phyloP scores from a whole-genome alignment of 2,329 filamentous ascomycete genomes.

The Sphaerulina musiva region DNA sequence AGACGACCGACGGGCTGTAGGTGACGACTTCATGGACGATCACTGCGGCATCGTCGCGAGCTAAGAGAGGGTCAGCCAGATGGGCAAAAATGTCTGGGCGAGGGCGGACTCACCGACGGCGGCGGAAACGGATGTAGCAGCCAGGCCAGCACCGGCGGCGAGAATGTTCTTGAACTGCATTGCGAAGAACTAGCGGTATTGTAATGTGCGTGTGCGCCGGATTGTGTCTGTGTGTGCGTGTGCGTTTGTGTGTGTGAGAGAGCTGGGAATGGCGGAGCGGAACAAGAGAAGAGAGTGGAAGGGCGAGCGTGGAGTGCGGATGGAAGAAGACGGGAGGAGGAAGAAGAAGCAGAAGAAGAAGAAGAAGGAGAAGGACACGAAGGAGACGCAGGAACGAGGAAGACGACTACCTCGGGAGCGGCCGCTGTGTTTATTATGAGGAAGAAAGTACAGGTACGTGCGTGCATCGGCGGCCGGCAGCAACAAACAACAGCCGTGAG shows the following conservation, averaged over 20 bases:
- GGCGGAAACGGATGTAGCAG: background rate
- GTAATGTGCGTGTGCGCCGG: background rate
- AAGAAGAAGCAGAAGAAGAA: too few relatives aligned
- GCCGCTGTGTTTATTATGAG: too few relatives aligned
- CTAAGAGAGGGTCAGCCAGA: background rate
- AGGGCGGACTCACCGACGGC: background rate
- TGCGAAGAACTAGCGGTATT: background rate
- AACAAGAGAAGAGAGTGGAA: background rate
- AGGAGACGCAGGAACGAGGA: too few relatives aligned
- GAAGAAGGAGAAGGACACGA: too few relatives aligned
- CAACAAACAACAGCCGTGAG: too few relatives aligned
- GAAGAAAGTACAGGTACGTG: too few relatives aligned
- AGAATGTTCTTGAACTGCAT: background rate
- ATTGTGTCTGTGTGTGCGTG: background rate
- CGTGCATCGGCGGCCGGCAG: too few relatives aligned
- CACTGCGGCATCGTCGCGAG: conserved; percentile 13
- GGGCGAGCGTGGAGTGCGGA: too few relatives aligned
- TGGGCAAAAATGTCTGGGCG: background rate
- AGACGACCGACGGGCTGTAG: conserved; percentile 39
- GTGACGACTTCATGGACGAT: conserved; percentile 31
- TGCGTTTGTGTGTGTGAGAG: too few relatives aligned
- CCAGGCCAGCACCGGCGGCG: background rate
- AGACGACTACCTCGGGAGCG: too few relatives aligned
- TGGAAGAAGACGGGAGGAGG: too few relatives aligned
- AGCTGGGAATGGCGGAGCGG: background rate